Conservation (phyloP, 352 stramenopile genomes). For the Ophiocytium majus region DNA sequence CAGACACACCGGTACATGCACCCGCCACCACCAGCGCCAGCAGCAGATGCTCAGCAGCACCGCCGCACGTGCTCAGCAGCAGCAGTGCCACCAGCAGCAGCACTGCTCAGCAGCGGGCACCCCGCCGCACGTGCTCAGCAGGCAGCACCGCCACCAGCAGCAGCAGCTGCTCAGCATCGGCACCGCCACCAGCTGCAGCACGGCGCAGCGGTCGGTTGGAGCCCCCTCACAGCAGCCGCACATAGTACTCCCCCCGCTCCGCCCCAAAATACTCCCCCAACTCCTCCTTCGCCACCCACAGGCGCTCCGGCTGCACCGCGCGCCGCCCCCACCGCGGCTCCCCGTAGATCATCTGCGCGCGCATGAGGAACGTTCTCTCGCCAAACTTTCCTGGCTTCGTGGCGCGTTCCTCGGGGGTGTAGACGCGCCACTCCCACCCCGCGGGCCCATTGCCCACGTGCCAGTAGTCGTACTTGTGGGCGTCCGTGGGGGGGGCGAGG, state of each 20-base stretch:
- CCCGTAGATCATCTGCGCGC: background rate
- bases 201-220: background rate
- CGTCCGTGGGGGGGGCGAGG: background rate
- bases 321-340: background rate
- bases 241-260: conserved; percentile 17
- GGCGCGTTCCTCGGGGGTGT: background rate
- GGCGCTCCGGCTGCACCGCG: background rate
- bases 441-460: conserved; percentile 17
- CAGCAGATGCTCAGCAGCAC: too few relatives aligned
- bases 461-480: background rate
- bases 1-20: too few relatives aligned
- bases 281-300: conserved; percentile 23
- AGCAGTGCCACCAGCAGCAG: too few relatives aligned
- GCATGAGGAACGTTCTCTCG: background rate
- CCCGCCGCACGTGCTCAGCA: too few relatives aligned
- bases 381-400: background rate
- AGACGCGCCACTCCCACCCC: background rate
- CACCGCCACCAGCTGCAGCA: too few relatives aligned
- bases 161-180: too few relatives aligned
- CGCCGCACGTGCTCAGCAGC: too few relatives aligned
- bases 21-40: too few relatives aligned
- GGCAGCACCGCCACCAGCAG: too few relatives aligned
- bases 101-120: too few relatives aligned
- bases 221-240: background rate
- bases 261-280: conserved; percentile 14